Evolutionary conservation across 2,329 filamentous ascomycete genomes (phyloP), one percentile per base, ranked within the genome.

Genomic region (Colletotrichum ledebouriae): DNA sequence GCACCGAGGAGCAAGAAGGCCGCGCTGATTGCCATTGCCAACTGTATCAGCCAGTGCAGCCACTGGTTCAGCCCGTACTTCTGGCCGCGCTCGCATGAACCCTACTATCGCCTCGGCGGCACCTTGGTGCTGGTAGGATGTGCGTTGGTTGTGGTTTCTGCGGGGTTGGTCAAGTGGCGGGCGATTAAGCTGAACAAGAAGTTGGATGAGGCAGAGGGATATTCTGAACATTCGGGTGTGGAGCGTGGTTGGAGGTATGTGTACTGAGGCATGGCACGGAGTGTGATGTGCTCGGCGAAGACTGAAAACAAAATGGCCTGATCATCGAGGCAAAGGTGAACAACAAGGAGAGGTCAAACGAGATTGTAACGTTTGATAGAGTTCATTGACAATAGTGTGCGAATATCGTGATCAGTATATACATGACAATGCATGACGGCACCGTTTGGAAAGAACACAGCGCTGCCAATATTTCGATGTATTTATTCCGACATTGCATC

Each of bases 61-160:
- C 79, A 80, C 65, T 80, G 78, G 78, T 81, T 79, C 60, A 80
- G 76, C 56, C 78, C 78, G 0, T 80, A 80, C 72, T 81, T 81
- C 57, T 76, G 71, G 68, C 73, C 74, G 5, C 68, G 59, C 12
- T 63, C 69, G 39, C 73, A 76, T 17, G 73, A 74, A 71, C 73
- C 74, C 2, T 73, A 67, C 50, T 76, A 76, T 61, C 69, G 73
- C 15, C 71, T 75, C 13, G 73, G 73, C 3, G 73, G 72, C n/a
- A 72, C 71, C 2, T 62, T 75, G 17, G 69, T 71, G 6, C 86
- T 37, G 83, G 81, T 59, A 90, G 90, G 73, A 86, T 90, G 71
- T 91, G 86, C 71, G 90, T 89, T 75, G 93, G 90, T 59, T 92
- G 62, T 73, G 4, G 52, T 68, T 2, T 71, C 72, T 4, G 72